Evolutionary conservation across 768 basidiomycete genomes (phyloP), one percentile per base, ranked within the genome.

Genomic region (Serendipita sp.): DNA sequence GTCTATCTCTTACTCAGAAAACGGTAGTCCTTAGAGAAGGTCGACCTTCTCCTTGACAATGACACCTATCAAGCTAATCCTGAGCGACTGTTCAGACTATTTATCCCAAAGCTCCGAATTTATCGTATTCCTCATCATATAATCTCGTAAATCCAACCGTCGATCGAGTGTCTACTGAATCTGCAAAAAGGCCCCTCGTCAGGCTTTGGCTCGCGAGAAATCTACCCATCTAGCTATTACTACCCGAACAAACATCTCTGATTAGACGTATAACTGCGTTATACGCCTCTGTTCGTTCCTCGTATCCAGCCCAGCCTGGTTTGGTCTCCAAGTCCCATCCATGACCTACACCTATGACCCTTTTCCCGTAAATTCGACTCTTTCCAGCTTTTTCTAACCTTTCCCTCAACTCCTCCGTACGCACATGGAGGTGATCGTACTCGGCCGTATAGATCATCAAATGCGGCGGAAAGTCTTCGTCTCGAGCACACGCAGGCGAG

Each of bases 1-100:
- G 80, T 97, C 63, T 98, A 91, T 73, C 76, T 96, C 45, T 79
- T 98, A 37, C 81, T 97, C 76, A 80, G 94, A 70, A 53, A 53
- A 53, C 52, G 52, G 52, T 53, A 53, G 2, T 23, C 23, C 23
- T 45, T 18, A 13, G 44, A 13, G 31, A 13, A 58, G 44, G 44
- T 0, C 0, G 0, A 23, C 23, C 23, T 23, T 23, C 23, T 23
- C 23, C 1, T 2, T 23, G 23, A 23, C 23, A 23, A 23, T 23
- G 23, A 23, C 23, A 23, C 23, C 1, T 23, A 23, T 23, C 23
- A 23, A 23, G 23, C 23, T 23, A 23, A 1, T 23, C 23, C 23
- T 23, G 23, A 23, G 23, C 2, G 23, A 23, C 0, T 23, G 23
- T 23, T 1, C 23, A 23, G 23, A 23, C 23, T 23, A 23, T 23